Evolutionary conservation across 148 eudicot genomes (phyloP).

Genomic region (Heliamphora exappendiculata): DNA sequence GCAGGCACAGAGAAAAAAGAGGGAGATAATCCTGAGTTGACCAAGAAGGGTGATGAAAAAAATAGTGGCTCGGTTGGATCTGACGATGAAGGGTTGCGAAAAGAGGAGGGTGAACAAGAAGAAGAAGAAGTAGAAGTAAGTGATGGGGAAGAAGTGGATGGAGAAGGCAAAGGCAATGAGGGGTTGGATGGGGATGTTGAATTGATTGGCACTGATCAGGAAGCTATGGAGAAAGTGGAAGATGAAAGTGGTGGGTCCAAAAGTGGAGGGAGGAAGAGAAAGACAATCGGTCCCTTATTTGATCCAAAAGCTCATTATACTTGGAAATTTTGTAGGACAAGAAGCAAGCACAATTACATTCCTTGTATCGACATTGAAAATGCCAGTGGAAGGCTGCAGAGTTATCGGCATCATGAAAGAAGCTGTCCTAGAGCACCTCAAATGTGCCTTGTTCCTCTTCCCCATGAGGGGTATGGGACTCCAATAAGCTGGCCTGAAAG

Average conservation of each 20-base stretch:
- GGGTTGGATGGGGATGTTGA: slow-evolving; percentile 36
- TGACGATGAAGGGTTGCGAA: slow-evolving; percentile 33
- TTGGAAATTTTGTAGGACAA: slow-evolving; percentile 74
- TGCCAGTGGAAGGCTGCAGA: slow-evolving; percentile 41
- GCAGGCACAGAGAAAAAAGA: slow-evolving; percentile 11
- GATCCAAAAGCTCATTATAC: slow-evolving; percentile 63
- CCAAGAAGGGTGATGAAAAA: slow-evolving; percentile 18
- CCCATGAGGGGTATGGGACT: slow-evolving; percentile 67
- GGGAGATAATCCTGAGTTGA: slow-evolving; percentile 9
- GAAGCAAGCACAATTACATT: slow-evolving; percentile 87
- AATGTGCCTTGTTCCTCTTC: slow-evolving; percentile 95
- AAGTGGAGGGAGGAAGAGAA: slow-evolving; percentile 26
- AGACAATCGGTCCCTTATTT: slow-evolving; percentile 59
- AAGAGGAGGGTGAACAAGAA: slow-evolving; percentile 31
- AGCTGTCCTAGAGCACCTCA: slow-evolving; percentile 66
- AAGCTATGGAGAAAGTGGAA: slow-evolving; percentile 31
- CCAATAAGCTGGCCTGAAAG: slow-evolving; percentile 87
- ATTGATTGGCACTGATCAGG: slow-evolving; percentile 26
- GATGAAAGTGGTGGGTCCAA: slow-evolving; percentile 29
- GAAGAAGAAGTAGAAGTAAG: slow-evolving; percentile 17
- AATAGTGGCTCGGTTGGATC: slow-evolving; percentile 45
- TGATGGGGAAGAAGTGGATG: slow-evolving; percentile 11
- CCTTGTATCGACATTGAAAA: slow-evolving; percentile 92
- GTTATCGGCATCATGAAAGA: slow-evolving; percentile 77
- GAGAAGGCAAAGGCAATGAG: slow-evolving; percentile 25